Evolutionary conservation across 495 filamentous ascomycete species (phyloP).

Genomic region (Aspergillus sclerotiicarbonarius): DNA sequence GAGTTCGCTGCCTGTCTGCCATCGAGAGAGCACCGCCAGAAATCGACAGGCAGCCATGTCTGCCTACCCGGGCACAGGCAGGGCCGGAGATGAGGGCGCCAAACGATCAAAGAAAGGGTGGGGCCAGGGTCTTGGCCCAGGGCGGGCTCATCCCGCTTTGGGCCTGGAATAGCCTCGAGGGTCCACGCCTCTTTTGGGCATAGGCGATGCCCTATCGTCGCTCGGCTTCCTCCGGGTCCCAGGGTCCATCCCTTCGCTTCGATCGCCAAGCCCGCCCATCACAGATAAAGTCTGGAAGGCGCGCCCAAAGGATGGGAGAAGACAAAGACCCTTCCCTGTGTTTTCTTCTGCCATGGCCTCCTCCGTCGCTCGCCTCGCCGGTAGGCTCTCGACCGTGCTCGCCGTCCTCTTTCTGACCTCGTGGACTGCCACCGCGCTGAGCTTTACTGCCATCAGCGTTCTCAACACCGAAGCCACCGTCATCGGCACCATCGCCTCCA

Average conservation of each 20-base stretch:
- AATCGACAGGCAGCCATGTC: too few relatives aligned
- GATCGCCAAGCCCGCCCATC: background rate
- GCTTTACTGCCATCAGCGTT: slow-evolving; percentile 19
- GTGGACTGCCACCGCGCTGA: slow-evolving; percentile 20
- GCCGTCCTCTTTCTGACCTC: slow-evolving; percentile 7
- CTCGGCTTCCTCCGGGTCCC: background rate
- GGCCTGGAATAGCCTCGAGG: background rate
- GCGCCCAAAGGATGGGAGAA: too few relatives aligned
- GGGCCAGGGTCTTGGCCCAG: too few relatives aligned
- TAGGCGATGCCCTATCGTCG: background rate
- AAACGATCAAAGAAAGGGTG: too few relatives aligned
- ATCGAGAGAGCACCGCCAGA: too few relatives aligned
- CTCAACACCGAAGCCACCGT: slow-evolving; percentile 14
- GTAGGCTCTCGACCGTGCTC: background rate
- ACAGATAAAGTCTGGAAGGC: too few relatives aligned
- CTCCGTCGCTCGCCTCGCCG: background rate
- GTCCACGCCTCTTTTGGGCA: background rate
- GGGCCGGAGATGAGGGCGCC: too few relatives aligned
- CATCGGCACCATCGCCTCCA: slow-evolving; percentile 16
- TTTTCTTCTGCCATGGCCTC: background rate
- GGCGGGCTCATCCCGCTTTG: background rate
- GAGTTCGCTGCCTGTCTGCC: too few relatives aligned
- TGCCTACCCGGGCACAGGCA: too few relatives aligned
- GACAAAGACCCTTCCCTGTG: too few relatives aligned
- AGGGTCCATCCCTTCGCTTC: background rate